Percentiles rank a stretch among this genome's conserved stretches.
phyloP scores from a whole-genome alignment of 805 yeast species.

The Candida krabiensis region DNA sequence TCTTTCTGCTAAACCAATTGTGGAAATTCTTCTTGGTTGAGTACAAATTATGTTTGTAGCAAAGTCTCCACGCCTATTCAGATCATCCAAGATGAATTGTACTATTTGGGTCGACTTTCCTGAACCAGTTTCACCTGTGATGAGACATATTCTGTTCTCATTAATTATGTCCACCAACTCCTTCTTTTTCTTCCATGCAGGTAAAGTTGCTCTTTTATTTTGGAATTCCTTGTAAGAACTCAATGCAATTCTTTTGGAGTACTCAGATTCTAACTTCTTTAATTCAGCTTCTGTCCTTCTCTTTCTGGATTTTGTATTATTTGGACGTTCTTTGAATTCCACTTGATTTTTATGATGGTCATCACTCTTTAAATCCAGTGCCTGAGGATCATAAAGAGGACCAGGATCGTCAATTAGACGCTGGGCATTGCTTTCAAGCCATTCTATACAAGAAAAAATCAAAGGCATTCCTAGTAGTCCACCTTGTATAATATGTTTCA shows the following conservation, averaged over 20 bases:
- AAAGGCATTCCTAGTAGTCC: conserved; percentile 67
- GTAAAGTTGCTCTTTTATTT: conserved; percentile 54
- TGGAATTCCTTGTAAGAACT: conserved; percentile 38
- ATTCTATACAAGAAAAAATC: conserved; percentile 68
- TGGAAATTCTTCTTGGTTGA: conserved; percentile 94
- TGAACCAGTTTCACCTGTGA: conserved; percentile 97
- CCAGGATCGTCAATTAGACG: conserved; percentile 74
- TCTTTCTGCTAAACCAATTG: conserved; percentile 92
- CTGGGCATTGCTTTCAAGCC: conserved; percentile 66
- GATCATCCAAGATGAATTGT: conserved; percentile 78
- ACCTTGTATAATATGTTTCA: conserved; percentile 42
- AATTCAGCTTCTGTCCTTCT: conserved; percentile 32
- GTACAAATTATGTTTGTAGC: conserved; percentile 74
- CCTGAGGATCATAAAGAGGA: conserved; percentile 44
- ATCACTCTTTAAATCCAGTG: conserved; percentile 3
- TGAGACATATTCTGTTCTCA: conserved; percentile 62
- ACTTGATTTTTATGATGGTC: conserved; percentile 1
- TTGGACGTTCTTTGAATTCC: conserved; percentile 1
- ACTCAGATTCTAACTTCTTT: conserved; percentile 33
- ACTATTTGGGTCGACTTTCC: conserved; percentile 96
- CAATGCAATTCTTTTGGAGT: conserved; percentile 33
- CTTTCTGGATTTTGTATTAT: conserved; percentile 6
- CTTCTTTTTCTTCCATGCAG: conserved; percentile 77
- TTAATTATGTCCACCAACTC: conserved; percentile 57
- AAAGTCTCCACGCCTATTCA: conserved; percentile 49